phyloP scores from a whole-genome alignment of 1,284 basidiomycete genomes.

The Austroboletus niveus region DNA sequence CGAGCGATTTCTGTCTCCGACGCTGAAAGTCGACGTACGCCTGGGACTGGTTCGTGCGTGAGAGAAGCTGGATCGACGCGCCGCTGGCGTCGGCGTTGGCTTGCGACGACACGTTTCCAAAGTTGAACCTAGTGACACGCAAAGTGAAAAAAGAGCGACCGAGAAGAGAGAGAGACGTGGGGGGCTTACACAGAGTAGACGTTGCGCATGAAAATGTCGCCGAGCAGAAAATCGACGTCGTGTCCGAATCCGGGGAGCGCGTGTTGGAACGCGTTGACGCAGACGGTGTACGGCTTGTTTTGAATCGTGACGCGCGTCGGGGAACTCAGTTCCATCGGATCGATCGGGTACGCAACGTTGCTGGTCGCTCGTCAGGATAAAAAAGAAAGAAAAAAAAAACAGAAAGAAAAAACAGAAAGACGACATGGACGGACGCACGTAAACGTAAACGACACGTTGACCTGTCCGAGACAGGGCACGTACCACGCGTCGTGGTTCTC shows the following conservation, averaged over 20 bases:
- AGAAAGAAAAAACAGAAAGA: no score
- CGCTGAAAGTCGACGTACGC: conserved; percentile 32
- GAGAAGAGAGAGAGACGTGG: no score
- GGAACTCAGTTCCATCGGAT: conserved; percentile 45
- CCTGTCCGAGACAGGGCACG: conserved; percentile 42
- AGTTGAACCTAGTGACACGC: conserved; percentile 10
- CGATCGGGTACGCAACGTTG: conserved; percentile 38
- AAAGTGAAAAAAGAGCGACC: no score
- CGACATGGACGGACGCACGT: conserved; percentile 31
- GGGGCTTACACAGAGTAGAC: conserved; percentile 48
- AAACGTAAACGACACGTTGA: conserved; percentile 41
- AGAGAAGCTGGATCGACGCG: conserved; percentile 42
- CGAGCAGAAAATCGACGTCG: conserved; percentile 46
- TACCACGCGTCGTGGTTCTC: conserved; percentile 34
- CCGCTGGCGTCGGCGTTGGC: conserved; percentile 18
- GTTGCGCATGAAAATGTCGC: conserved; percentile 53
- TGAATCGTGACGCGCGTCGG: conserved; percentile 27
- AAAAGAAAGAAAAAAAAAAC: neutral
- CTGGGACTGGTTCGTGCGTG: conserved; percentile 34
- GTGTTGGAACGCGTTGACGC: conserved; percentile 32
- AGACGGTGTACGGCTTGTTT: conserved; percentile 37
- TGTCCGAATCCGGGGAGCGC: conserved; percentile 22
- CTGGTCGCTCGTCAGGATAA: conserved; percentile 19
- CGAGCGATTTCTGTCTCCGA: conserved; percentile 31
- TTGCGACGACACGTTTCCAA: conserved; percentile 16